These are phyloP conservation scores for Xylaria sp. DNA, from an alignment of 2,329 filamentous ascomycete species.

Conservation along the genomic window DNA sequence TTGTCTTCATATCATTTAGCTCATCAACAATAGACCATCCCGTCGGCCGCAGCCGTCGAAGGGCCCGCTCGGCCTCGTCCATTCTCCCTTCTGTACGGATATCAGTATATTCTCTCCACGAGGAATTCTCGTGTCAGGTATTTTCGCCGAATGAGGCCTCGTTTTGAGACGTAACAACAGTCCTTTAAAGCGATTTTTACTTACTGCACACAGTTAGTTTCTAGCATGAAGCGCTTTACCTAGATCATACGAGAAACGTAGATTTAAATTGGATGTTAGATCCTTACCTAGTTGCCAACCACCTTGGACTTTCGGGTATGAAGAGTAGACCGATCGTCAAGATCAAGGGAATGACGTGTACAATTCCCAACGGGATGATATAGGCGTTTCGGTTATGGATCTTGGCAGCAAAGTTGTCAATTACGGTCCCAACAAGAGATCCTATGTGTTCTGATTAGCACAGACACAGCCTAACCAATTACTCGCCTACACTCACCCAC, in stretches of 20 bases:
- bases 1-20: slow-evolving; percentile 52
- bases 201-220: slow-evolving; percentile 24
- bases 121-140: neutral
- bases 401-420: slow-evolving; percentile 59
- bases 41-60: slow-evolving; percentile 49
- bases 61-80: slow-evolving; percentile 48
- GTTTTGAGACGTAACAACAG: neutral
- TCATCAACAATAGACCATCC: slow-evolving; percentile 49
- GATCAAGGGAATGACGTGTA: slow-evolving; percentile 51
- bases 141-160: neutral
- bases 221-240: neutral
- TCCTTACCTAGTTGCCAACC: slow-evolving; percentile 48
- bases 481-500: slow-evolving; percentile 51
- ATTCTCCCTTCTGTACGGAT: slow-evolving; percentile 42
- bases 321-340: slow-evolving; percentile 52
- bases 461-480: neutral
- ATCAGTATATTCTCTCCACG: neutral
- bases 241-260: neutral
- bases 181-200: neutral
- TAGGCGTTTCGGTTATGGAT: slow-evolving; percentile 41
- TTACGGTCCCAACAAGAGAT: slow-evolving; percentile 59
- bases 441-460: slow-evolving; percentile 48
- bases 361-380: slow-evolving; percentile 46
- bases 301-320: slow-evolving; percentile 55
- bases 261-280: neutral